phyloP scores from a whole-genome alignment of 2,329 filamentous ascomycete species.

The Alternaria angustiovoidea region DNA sequence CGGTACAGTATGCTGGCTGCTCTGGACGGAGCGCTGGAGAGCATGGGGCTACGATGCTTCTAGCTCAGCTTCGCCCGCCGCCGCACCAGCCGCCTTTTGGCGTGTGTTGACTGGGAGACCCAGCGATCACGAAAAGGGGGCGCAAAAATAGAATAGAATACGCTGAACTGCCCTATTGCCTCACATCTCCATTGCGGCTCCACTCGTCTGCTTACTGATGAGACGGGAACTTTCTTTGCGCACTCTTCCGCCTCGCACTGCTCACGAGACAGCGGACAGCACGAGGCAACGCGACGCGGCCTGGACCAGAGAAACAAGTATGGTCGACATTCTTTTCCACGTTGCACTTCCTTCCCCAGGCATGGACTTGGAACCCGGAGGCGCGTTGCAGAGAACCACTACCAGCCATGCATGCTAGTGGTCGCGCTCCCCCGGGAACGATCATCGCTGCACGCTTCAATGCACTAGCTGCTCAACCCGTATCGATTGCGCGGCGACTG shows the following conservation, averaged over 20 bases:
- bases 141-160: conserved; percentile 35
- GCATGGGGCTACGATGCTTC: conserved; percentile 17
- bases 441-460: conserved; percentile 28
- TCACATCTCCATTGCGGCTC: conserved; percentile 19
- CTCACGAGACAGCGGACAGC: background rate
- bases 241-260: background rate
- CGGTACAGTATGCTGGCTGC: conserved; percentile 25
- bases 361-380: conserved; percentile 1
- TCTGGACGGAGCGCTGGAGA: conserved; percentile 6
- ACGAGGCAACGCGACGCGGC: background rate
- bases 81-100: conserved; percentile 18
- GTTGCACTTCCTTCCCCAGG: background rate
- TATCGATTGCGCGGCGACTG: conserved; percentile 36
- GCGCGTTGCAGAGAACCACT: conserved; percentile 8
- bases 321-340: background rate
- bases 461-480: conserved; percentile 20
- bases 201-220: conserved; percentile 23
- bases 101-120: conserved; percentile 30
- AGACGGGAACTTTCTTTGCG: conserved; percentile 3
- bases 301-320: background rate
- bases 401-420: background rate
- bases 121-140: conserved; percentile 27
- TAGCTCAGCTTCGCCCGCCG: conserved; percentile 19
- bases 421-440: conserved; percentile 11
- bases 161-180: conserved; percentile 22